Evolutionary conservation across 768 basidiomycete species (phyloP).

Genomic region (Tremella yokohamensis): DNA sequence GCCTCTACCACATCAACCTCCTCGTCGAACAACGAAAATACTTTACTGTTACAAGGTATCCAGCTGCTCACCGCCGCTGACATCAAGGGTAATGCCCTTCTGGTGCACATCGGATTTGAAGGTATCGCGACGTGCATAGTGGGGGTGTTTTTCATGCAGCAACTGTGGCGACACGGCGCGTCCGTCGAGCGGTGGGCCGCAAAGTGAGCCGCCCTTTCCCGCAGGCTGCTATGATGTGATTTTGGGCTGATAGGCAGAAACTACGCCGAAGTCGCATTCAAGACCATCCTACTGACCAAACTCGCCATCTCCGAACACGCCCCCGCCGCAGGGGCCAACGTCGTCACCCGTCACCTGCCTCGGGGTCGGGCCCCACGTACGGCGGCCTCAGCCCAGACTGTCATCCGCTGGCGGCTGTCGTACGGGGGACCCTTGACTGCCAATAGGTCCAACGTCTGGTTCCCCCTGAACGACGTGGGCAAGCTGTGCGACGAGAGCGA

Average conservation of each 20-base stretch:
- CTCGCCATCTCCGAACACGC: constrained; percentile 23
- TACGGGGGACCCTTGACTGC: not conserved
- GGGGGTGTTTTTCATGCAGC: constrained; percentile 20
- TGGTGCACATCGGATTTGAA: constrained; percentile 78
- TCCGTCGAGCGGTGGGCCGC: constrained; percentile 18
- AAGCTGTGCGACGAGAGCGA: constrained; percentile 2
- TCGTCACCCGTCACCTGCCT: not conserved
- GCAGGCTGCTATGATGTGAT: not conserved
- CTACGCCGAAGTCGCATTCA: constrained; percentile 35
- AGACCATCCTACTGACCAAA: constrained; percentile 34
- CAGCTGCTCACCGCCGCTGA: constrained; percentile 73
- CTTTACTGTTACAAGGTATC: constrained; percentile 20
- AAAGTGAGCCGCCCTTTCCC: constrained; percentile 17
- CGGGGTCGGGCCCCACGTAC: not conserved
- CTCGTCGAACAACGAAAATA: not conserved
- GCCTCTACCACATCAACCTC: not conserved
- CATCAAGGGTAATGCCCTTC: constrained; percentile 66
- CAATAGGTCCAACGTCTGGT: not conserved
- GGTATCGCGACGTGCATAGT: constrained; percentile 64
- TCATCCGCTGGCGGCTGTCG: not conserved
- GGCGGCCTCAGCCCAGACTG: not conserved
- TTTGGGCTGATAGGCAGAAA: constrained; percentile 22
- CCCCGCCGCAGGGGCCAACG: not conserved
- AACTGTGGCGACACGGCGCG: constrained; percentile 13
- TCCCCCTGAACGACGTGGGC: not conserved